phyloP scores from a whole-genome alignment of 1,284 basidiomycete genomes.

The Irpex rosettiformis region DNA sequence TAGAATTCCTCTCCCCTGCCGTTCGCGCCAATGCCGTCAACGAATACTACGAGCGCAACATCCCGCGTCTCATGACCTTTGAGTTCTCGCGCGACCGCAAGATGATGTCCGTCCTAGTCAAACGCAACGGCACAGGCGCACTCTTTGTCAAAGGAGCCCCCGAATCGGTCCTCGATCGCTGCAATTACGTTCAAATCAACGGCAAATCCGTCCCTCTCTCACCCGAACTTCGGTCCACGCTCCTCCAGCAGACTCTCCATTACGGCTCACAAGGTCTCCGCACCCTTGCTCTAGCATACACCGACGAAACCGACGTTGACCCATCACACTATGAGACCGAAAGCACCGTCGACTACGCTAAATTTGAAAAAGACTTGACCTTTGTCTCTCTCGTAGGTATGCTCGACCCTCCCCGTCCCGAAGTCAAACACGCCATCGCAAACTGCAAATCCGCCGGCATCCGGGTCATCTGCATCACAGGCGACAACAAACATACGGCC shows the following conservation, averaged over 20 bases:
- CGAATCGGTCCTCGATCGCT: constrained; percentile 90
- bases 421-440: constrained; percentile 84
- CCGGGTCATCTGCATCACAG: constrained; percentile 95
- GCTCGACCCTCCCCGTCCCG: constrained; percentile 97
- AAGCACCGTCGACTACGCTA: constrained; percentile 76
- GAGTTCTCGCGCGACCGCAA: constrained; percentile 98
- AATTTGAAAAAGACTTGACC: constrained; percentile 88
- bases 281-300: constrained; percentile 89
- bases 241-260: constrained; percentile 64
- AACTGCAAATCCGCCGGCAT: constrained; percentile 94
- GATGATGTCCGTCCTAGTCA: constrained; percentile 91
- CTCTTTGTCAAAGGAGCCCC: constrained; percentile 96
- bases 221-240: constrained; percentile 51
- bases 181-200: constrained; percentile 71
- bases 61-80: constrained; percentile 86
- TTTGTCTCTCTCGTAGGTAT: constrained; percentile 97
- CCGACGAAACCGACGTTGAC: constrained; percentile 76
- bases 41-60: constrained; percentile 72
- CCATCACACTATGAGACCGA: constrained; percentile 78
- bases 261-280: constrained; percentile 87
- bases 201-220: constrained; percentile 60
- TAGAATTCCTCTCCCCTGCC: constrained; percentile 54
- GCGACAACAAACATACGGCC: constrained; percentile 97
- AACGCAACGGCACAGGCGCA: constrained; percentile 52
- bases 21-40: constrained; percentile 82